These are phyloP conservation scores for Bruguiera sexangula DNA, from an alignment of 345 rosid genomes.

Conservation along the genomic window DNA sequence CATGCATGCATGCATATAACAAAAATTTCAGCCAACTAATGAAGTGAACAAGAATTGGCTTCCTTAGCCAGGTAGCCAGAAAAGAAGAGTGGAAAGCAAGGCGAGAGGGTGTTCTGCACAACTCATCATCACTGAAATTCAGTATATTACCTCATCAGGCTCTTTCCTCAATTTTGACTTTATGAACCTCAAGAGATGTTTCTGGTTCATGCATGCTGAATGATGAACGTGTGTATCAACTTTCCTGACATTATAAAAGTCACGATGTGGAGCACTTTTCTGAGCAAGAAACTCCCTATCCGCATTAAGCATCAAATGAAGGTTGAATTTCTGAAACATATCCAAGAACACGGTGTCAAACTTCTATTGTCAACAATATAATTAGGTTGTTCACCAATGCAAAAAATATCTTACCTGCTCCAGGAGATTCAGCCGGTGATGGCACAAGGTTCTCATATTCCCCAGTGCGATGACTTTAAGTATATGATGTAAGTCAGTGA, in stretches of 20 bases:
- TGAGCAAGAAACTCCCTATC: constrained; percentile 96
- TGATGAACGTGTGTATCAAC: constrained; percentile 99
- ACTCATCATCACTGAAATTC: neutral
- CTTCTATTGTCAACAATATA: constrained; percentile 2
- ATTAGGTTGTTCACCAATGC: constrained; percentile 4
- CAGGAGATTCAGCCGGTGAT: constrained; percentile 85
- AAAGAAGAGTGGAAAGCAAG: neutral
- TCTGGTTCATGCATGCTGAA: constrained; percentile 99
- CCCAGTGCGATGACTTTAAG: constrained; percentile 89
- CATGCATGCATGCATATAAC: neutral
- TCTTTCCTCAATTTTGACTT: constrained; percentile 96
- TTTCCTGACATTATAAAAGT: constrained; percentile 95
- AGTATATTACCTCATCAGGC: constrained; percentile 80
- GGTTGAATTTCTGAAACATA: constrained; percentile 83
- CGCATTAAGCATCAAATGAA: constrained; percentile 98
- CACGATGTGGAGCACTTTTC: constrained; percentile 99
- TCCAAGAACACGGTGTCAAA: constrained; percentile 14
- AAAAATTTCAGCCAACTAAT: neutral
- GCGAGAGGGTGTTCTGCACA: neutral
- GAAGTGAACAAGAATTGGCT: neutral
- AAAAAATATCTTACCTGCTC: constrained; percentile 62
- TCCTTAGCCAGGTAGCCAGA: neutral
- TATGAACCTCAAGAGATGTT: constrained; percentile 94
- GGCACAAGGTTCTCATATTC: constrained; percentile 90
- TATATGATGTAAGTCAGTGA: constrained; percentile 82